A percentile compares a stretch with the other conserved stretches of the same genome.
phyloP scores from a whole-genome alignment of 192 early-diverging fungal species.

The Coemansia sp. region DNA sequence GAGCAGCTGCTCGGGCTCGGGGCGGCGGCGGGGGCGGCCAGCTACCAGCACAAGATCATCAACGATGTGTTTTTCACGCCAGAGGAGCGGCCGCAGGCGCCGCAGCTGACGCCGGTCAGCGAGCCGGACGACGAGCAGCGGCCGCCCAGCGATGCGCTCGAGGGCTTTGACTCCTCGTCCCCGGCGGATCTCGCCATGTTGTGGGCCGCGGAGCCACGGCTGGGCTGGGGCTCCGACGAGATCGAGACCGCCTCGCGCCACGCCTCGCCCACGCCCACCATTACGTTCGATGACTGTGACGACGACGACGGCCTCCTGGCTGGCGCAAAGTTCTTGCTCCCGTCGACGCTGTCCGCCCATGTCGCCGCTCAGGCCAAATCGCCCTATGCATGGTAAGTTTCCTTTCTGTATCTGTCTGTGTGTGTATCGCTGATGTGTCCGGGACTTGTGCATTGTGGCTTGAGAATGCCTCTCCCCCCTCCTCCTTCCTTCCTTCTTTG shows the following conservation, averaged over 20 bases:
- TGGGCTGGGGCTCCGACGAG: constrained; percentile 43
- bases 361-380: constrained; percentile 54
- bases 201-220: constrained; percentile 33
- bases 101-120: constrained; percentile 55
- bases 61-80: constrained; percentile 58
- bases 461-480: neutral
- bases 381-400: constrained; percentile 51
- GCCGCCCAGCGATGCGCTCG: constrained; percentile 37
- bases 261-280: constrained; percentile 51
- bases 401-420: neutral
- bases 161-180: constrained; percentile 40
- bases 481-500: neutral
- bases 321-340: constrained; percentile 9
- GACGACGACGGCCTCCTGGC: constrained; percentile 8
- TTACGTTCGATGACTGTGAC: constrained; percentile 27
- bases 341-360: constrained; percentile 44
- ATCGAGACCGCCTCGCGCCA: constrained; percentile 43
- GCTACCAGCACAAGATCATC: constrained; percentile 46
- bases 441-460: constrained; percentile 2
- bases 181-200: constrained; percentile 52
- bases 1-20: constrained; percentile 49
- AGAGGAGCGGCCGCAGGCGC: constrained; percentile 48
- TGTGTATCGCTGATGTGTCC: neutral
- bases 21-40: constrained; percentile 17
- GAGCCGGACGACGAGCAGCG: constrained; percentile 44